Evolutionary conservation across 106 monocot genomes (phyloP).

Genomic region (Allium fistulosum): DNA sequence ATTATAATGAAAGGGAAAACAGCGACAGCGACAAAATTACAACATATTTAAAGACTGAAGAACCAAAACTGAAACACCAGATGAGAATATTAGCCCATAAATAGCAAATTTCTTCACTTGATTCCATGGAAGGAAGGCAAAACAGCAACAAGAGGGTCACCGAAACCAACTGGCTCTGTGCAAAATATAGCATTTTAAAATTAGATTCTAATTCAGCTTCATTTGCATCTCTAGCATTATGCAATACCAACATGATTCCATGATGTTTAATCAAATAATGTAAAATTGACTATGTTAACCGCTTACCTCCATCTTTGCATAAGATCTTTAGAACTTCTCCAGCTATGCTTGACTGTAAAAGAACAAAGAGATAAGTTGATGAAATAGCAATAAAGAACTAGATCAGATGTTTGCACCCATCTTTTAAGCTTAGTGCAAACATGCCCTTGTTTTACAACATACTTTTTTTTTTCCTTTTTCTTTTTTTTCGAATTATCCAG

Average conservation of each 20-base stretch:
- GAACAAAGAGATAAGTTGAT: background rate
- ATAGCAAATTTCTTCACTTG: slow-evolving; percentile 16
- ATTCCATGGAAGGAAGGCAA: slow-evolving; percentile 77
- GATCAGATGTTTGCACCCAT: too few species aligned
- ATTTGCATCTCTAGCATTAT: too few species aligned
- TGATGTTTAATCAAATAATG: too few species aligned
- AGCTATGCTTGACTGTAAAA: slow-evolving; percentile 62
- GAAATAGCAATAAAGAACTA: slow-evolving; percentile 8
- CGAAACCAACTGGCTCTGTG: slow-evolving; percentile 89
- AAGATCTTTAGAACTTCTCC: slow-evolving; percentile 74
- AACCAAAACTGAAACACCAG: background rate
- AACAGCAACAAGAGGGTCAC: slow-evolving; percentile 81
- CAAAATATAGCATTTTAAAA: too few species aligned
- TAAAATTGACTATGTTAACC: too few species aligned
- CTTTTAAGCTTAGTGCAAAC: too few species aligned
- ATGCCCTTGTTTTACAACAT: too few species aligned
- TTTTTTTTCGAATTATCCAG: background rate
- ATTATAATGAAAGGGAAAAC: too few species aligned
- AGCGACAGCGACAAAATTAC: too few species aligned
- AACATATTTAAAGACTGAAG: background rate
- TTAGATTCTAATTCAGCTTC: too few species aligned
- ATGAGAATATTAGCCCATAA: background rate
- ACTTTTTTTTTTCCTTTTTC: too few species aligned
- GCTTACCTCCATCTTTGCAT: slow-evolving; percentile 76
- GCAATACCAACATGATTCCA: too few species aligned